Evolutionary conservation across 306 rosid species (phyloP), one percentile per base, ranked within the genome.

Genomic region (Luffa acutangula): DNA sequence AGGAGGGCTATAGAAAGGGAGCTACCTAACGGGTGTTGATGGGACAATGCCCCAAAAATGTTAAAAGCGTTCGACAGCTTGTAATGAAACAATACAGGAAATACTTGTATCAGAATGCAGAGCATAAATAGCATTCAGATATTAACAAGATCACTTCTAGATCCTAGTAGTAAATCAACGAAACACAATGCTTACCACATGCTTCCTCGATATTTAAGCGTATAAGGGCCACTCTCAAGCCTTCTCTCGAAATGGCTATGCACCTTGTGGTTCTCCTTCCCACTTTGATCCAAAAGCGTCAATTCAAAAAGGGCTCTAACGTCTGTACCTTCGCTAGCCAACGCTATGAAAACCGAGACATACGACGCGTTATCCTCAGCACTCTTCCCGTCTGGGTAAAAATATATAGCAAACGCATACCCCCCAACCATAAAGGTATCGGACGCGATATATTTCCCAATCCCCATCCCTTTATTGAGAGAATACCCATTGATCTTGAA

Each of bases 161-260:
- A 75, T 52, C 64, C 48, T 9, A 75, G 45, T 0, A 49, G 17
- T 5, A 25, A 34, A 75, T 34, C 63, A 75, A 75, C 6, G 41
- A 2, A 71, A 45, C 57, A 21, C 17, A 46, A 73, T 49, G 21
- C 78, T 75, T 75, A 75, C 78, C 78, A 75, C 78, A 75, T 75
- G 64, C 78, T 75, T 75, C 78, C 78, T 52, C 78, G 78, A 34
- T 75, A 75, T 4, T 75, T 75, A 34, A 75, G 78, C 64, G 78
- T 75, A 75, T 75, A 75, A 51, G 78, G 78, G 15, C 78, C 78
- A 52, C 78, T 75, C 63, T 75, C 78, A 1, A 75, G 78, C 63
- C 78, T 52, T 53, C 78, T 34, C 48, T 52, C 63, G 13, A 75
- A 75, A 75, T 75, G 78, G 21, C 78, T 75, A 13, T 75, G 78